phyloP scores from a whole-genome alignment of 257 asterid genomes.

The Nemophila menziesii region DNA sequence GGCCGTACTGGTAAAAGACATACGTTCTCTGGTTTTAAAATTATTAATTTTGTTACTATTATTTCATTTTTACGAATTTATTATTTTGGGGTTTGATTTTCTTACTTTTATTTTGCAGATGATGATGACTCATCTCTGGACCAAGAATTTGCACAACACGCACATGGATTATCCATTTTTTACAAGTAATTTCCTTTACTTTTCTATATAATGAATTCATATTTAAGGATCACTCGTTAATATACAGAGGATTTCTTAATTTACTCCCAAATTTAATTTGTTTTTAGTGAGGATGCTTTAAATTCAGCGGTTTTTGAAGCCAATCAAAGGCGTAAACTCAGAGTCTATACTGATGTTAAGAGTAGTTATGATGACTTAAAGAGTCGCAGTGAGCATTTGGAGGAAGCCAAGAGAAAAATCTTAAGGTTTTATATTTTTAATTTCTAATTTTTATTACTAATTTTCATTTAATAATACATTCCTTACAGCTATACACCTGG shows the following conservation, averaged over 20 bases:
- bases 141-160: slow-evolving; percentile 12
- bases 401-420: slow-evolving; percentile 34
- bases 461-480: not conserved
- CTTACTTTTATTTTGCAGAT: too few relatives aligned
- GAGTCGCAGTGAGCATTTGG: slow-evolving; percentile 21
- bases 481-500: slow-evolving; percentile 69
- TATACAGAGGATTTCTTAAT: too few relatives aligned
- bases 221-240: too few relatives aligned
- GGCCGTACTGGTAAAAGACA: slow-evolving; percentile 22
- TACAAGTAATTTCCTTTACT: slow-evolving; percentile 26
- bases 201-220: too few relatives aligned
- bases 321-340: slow-evolving; percentile 28
- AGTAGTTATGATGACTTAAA: slow-evolving; percentile 32
- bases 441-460: not conserved
- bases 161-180: slow-evolving; percentile 12
- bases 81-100: not conserved
- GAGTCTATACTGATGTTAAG: slow-evolving; percentile 29
- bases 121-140: slow-evolving; percentile 30
- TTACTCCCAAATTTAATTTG: too few relatives aligned
- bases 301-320: slow-evolving; percentile 15
- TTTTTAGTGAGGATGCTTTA: not conserved
- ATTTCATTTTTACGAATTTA: not conserved
- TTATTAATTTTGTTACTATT: not conserved
- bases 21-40: not conserved
- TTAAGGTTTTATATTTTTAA: slow-evolving; percentile 37